Evolutionary conservation across 2,329 filamentous ascomycete genomes (phyloP), one percentile per base, ranked within the genome.

Genomic region (Pseudogymnoascus sp.): DNA sequence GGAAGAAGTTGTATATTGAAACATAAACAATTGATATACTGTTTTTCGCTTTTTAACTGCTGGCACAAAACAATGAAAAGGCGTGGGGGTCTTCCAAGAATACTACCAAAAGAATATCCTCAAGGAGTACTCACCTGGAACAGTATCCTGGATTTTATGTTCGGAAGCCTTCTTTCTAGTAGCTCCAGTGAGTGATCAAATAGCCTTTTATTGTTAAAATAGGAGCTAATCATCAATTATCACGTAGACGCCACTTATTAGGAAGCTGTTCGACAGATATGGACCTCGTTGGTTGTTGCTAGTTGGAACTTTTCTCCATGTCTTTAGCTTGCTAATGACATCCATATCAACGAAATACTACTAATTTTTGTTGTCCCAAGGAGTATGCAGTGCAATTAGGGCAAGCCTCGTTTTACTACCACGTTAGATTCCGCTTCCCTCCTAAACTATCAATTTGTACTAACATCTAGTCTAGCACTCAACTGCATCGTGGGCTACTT

Each of bases 261-360:
- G 86, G 1, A 82, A 80, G 40, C 54, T 86, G 0, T 87, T 80
- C 67, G 87, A 90, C n/a, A 81, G 77, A 61, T 81, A 84, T 64
- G 86, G 87, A 11, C 84, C 86, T 0, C 79, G 80, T 18, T 78
- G 75, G 51, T 73, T 89, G 0, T 69, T 86, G 2, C 21, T 82
- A 0, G 29, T 66, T 62, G 69, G 69, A 4, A 51, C 57, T 6
- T 63, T 74, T 7, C 61, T 76, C 14, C 66, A 72, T 7, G 62
- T 77, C 1, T 37, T 75, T 1, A 75, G 76, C 5, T 68, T 75
- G 5, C 72, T 78, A 62, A 69, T 72, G 65, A 73, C 75, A 12
- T 74, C 71, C 5, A 63, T 76, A 2, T 70, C 71, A 6, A 75
- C 67, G 1, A 65, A 67, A 4, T 77, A 77, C 64, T 77, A 72